Base-by-base conservation (phyloP, 2,329 filamentous ascomycete genomes). In the Phyllosticta capitalensis region DNA sequence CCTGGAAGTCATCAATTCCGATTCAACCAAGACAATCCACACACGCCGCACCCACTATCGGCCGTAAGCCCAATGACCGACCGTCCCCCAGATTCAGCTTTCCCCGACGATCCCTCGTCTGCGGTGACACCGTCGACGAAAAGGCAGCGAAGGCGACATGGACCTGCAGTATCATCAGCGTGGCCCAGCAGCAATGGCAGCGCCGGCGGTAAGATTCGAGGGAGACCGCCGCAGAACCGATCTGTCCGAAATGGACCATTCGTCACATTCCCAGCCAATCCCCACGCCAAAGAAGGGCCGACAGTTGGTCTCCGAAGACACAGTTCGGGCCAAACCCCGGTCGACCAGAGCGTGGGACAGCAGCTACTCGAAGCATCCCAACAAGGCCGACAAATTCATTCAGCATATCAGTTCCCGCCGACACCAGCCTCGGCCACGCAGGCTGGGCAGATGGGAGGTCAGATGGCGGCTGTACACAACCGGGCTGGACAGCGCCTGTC, bases 121-220 rank as follows among this genome's bases (percentile, higher is more conserved):
- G 88, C 89, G 3, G 78, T 89, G n/a, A 88, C 86, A 3, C 84
- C 87, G 0, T 83, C 81, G 56, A 70, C 71, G 53, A 68, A 73
- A 12, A 72, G 72, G 38, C 85, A 79, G 63, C 72, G 78, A 5
- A 72, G 81, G 58, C 79, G 86, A 3, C 88, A 95, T 69, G 91
- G 91, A 0, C 88, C 90, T 0, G 90, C 89, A 6, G 90, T 96
- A 0, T 96, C 91, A 0, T 96, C 91, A 9, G 92, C 92, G 0
- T 96, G 92, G 92, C 84, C 87, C 59, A 84, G 84, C 63, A 83
- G 81, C 61, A 82, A 82, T 17, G 78, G 80, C 48, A 78, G 84
- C 12, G 76, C 82, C 1, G 83, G 80, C 4, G 86, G 87, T 1
- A 95, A 92, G 70, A 79, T 88, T 14, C 80, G 91, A 64, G 91